These are phyloP conservation scores for Candida tibetensis DNA, from an alignment of 805 yeast species.

Conservation along the genomic window DNA sequence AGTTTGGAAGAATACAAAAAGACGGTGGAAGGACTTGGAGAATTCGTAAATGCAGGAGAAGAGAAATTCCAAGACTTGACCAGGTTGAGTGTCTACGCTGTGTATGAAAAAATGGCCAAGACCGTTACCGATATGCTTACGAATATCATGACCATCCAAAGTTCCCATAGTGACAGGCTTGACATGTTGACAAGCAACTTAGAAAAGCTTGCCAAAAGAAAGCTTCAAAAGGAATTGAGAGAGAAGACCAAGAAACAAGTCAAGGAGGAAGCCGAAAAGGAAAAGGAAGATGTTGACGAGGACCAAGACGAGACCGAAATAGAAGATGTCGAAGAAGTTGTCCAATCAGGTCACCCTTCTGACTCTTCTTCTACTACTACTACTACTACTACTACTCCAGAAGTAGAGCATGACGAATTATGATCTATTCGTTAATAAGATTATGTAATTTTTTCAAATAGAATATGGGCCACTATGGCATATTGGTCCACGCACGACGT, in stretches of 20 bases:
- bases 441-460: too few relatives aligned
- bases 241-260: slow-evolving; percentile 29
- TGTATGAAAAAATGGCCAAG: slow-evolving; percentile 24
- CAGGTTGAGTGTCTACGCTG: slow-evolving; percentile 25
- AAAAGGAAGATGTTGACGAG: slow-evolving; percentile 2
- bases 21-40: slow-evolving; percentile 26
- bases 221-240: slow-evolving; percentile 30
- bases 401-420: slow-evolving; percentile 22
- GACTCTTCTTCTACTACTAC: too few relatives aligned
- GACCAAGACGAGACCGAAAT: slow-evolving; percentile 1
- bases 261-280: slow-evolving; percentile 19
- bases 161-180: slow-evolving; percentile 28
- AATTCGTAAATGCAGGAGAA: slow-evolving; percentile 17
- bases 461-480: too few relatives aligned
- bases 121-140: slow-evolving; percentile 27
- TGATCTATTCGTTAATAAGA: slow-evolving; percentile 4
- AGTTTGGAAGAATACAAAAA: slow-evolving; percentile 25
- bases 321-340: slow-evolving; percentile 5
- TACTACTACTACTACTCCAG: slow-evolving; percentile 8
- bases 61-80: slow-evolving; percentile 20
- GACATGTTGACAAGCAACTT: slow-evolving; percentile 25
- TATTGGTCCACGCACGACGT: too few relatives aligned
- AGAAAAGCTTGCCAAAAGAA: slow-evolving; percentile 29
- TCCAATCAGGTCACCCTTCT: too few relatives aligned
- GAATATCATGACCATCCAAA: slow-evolving; percentile 28